Evolutionary conservation across 805 yeast genomes (phyloP), one percentile per base, ranked within the genome.

Genomic region (Komagataella ulmi): DNA sequence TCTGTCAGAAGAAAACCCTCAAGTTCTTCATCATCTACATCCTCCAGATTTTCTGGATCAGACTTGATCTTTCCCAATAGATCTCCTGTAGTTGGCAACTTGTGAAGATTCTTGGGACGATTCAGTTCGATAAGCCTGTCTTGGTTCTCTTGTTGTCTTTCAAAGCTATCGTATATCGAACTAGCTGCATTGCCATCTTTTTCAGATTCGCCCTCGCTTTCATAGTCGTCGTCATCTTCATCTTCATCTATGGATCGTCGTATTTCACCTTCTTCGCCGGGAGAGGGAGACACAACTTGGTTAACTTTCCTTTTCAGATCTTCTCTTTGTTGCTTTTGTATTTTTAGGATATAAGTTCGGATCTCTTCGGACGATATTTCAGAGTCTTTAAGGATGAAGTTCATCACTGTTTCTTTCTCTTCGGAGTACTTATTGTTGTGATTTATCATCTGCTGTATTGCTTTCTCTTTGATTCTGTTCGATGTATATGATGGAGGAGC

Each of bases 21-120:
- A 10, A 88, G 71, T 57, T 88, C 96, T 12, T 81, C 91, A 61
- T 89, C 97, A 57, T 87, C 95, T 4, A 84, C 84, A 59, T 88
- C 96, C 7, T 81, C 80, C 47, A 84, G 71, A 49, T 80, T 71
- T 1, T 76, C 83, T 1, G 79, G 80, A 49, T 79, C 83, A 24
- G 84, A 86, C 0, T 78, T 65, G 2, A 87, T 71, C 50, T 68
- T 73, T 0, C 67, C 65, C 17, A 83, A 65, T 4, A 84, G 60
- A 1, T 82, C 77, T 10, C 63, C 66, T 0, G 90, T 75, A 6
- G 77, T 81, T 1, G 90, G 88, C 24, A 82, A 61, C 55, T 64
- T 63, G 36, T 74, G 76, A 51, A 85, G 66, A 61, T 85, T 83
- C 50, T 65, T 67, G 1, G 84, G 84, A 49, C 75, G 65, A 54